Percentiles rank a stretch among this genome's conserved stretches.
phyloP scores from a whole-genome alignment of 1,284 basidiomycete genomes.

The Marasmius tenuissimus region DNA sequence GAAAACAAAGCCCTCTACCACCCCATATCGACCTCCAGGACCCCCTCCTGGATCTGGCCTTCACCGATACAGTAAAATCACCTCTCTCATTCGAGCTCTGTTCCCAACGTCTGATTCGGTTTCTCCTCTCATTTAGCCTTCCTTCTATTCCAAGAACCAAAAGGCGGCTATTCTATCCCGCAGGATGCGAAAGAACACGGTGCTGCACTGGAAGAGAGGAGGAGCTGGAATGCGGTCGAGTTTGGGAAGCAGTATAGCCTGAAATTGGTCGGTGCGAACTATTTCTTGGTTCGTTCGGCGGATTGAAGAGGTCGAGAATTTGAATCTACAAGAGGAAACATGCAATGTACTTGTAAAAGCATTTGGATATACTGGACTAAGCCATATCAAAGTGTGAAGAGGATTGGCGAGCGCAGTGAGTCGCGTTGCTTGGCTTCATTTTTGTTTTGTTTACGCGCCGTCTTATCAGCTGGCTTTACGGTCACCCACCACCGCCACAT shows the following conservation, averaged over 20 bases:
- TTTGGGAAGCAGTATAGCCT: slow-evolving; percentile 56
- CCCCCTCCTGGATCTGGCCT: slow-evolving; percentile 55
- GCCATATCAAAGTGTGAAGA: too few species aligned
- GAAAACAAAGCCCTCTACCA: slow-evolving; percentile 47
- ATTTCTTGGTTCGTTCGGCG: slow-evolving; percentile 37
- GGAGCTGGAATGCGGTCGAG: slow-evolving; percentile 51
- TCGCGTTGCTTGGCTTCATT: too few species aligned
- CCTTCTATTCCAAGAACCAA: slow-evolving; percentile 62
- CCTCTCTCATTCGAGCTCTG: background rate
- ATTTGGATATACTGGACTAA: too few species aligned
- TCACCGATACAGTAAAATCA: slow-evolving; percentile 56
- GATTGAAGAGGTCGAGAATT: slow-evolving; percentile 6
- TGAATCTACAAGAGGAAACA: background rate
- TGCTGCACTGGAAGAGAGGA: slow-evolving; percentile 43
- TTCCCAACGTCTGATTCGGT: background rate
- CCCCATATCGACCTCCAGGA: slow-evolving; percentile 59
- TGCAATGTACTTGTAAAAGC: too few species aligned
- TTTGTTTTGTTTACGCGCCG: too few species aligned
- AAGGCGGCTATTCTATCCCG: slow-evolving; percentile 40
- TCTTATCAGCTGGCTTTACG: too few species aligned
- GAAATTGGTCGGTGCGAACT: slow-evolving; percentile 61
- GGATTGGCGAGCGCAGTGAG: too few species aligned
- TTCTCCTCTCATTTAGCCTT: slow-evolving; percentile 42
- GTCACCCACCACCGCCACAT: too few species aligned
- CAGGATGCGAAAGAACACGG: slow-evolving; percentile 47